phyloP scores from a whole-genome alignment of 2,329 filamentous ascomycete species.

The Cylindrodendrum hubeiense region DNA sequence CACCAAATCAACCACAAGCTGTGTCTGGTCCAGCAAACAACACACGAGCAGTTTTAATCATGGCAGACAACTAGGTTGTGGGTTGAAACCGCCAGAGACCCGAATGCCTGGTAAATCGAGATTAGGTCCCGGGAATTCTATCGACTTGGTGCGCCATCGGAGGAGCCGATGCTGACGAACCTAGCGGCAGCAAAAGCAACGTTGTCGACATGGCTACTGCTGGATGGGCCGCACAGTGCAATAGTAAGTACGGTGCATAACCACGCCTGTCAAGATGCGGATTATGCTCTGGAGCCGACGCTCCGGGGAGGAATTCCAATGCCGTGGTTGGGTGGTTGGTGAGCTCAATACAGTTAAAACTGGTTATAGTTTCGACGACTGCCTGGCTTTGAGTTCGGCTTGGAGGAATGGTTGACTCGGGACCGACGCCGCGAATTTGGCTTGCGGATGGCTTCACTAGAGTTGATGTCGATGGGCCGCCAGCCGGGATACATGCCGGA shows the following conservation, averaged over 20 bases:
- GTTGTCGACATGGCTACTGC: neutral
- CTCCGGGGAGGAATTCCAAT: neutral
- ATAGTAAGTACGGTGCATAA: neutral
- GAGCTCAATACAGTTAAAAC: neutral
- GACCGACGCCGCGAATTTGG: neutral
- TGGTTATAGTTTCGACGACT: neutral
- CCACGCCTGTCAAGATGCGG: neutral
- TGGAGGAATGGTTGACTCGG: slow-evolving; percentile 6
- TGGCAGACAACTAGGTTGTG: neutral
- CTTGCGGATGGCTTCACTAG: slow-evolving; percentile 10
- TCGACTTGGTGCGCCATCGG: slow-evolving; percentile 15
- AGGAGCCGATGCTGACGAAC: neutral
- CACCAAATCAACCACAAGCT: neutral
- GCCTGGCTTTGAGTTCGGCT: slow-evolving; percentile 5
- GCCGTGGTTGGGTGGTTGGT: neutral
- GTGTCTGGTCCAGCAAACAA: neutral
- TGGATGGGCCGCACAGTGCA: neutral
- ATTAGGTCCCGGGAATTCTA: slow-evolving; percentile 12
- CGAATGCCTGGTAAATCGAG: slow-evolving; percentile 11
- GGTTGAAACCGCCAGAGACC: neutral
- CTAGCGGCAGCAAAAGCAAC: slow-evolving; percentile 20
- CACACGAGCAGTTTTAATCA: neutral
- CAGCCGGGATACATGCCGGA: slow-evolving; percentile 1
- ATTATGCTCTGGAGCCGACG: neutral
- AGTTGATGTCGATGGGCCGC: neutral